Evolutionary conservation across 1,284 basidiomycete genomes (phyloP), one percentile per base, ranked within the genome.

Genomic region (Ustilago nuda): DNA sequence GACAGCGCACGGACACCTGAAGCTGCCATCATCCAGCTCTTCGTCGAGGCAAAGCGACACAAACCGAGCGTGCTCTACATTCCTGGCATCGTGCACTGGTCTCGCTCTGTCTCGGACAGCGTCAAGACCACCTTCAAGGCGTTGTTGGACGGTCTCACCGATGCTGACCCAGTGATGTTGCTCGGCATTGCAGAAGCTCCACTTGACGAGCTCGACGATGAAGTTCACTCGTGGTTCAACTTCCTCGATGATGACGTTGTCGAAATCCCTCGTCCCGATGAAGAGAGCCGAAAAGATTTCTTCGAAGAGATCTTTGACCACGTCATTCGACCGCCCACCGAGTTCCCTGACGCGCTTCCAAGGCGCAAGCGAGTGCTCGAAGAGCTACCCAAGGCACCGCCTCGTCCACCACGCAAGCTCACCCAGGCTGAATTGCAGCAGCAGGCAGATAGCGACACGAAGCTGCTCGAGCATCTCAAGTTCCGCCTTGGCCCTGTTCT

Each of bases 41-140:
- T 99, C 81, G 90, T 95, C 19, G 97, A 99, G 86, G 97, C 97
- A 0, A 98, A 98, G 86, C 91, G 97, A 35, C 94, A 98, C 85
- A 95, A 98, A 81, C 97, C 97, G 0, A 95, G 94, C 0, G 92
- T 99, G 48, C 90, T 99, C 56, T 99, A 95, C 86, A 94, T 99
- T 53, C 97, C 96, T 0, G 93, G 94, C 0, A 89, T 99, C 1
- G 86, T 91, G 0, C 91, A 92, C 8, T 99, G 96, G 95, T 92
- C 92, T 60, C 88, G 91, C 1, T 91, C 94, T 1, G 89, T 99
- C 9, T 90, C 92, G 0, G 95, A 98, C 72, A 91, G 92, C 0
- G 90, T 94, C 1, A 90, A 94, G 23, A 90, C 92, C 2, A 97
- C 95, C 0, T 91, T 98, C 48, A 91, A 92, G 51, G 91, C 95